phyloP scores from a whole-genome alignment of 2,329 filamentous ascomycete species.

The Fusarium xyrophilum region DNA sequence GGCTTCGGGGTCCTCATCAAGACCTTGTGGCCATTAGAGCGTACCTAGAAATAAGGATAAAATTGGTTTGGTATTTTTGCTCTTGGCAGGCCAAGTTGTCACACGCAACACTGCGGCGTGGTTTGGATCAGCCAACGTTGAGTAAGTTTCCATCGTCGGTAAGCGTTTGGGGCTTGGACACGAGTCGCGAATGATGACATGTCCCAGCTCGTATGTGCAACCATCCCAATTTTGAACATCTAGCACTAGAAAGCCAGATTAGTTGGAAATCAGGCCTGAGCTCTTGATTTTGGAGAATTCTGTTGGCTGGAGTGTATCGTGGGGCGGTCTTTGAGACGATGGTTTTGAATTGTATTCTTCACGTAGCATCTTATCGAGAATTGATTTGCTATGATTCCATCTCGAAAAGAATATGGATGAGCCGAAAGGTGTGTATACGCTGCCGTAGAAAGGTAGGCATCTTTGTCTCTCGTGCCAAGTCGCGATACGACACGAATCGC shows the following conservation, averaged over 20 bases:
- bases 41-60: background rate
- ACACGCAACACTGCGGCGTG: background rate
- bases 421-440: background rate
- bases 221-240: background rate
- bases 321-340: too few species aligned
- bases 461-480: background rate
- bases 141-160: background rate
- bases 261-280: background rate
- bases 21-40: fast-evolving
- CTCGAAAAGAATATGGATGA: fast-evolving
- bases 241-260: background rate
- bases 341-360: background rate
- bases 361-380: background rate
- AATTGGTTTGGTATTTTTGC: background rate
- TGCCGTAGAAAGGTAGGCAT: background rate
- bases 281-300: background rate
- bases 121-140: background rate
- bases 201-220: too few species aligned
- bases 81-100: background rate
- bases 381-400: too few species aligned
- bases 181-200: background rate
- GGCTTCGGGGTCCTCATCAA: background rate
- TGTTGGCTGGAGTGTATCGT: fast-evolving
- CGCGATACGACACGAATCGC: background rate
- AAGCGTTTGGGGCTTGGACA: background rate